phyloP scores from a whole-genome alignment of 495 filamentous ascomycete species.

The Aspergillus ostianus region DNA sequence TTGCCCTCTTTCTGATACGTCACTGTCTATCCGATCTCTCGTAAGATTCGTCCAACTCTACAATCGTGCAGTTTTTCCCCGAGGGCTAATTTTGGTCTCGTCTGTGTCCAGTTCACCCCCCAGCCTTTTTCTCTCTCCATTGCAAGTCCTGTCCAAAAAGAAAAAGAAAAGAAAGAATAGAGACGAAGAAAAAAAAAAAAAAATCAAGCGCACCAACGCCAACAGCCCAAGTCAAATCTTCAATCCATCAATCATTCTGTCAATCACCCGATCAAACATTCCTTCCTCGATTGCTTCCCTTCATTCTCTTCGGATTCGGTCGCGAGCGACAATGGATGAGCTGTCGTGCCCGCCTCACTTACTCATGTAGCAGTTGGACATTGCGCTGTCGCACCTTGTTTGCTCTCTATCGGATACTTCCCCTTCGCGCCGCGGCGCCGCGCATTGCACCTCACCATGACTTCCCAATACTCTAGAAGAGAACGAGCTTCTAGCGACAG shows the following conservation, averaged over 20 bases:
- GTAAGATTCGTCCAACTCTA: background rate
- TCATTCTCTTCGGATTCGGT: slow-evolving; percentile 3
- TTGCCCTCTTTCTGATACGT: no score
- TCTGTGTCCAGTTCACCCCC: background rate
- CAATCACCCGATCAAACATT: background rate
- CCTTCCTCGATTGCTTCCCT: background rate
- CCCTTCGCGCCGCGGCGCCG: slow-evolving; percentile 10
- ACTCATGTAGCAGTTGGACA: slow-evolving; percentile 32
- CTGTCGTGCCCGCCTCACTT: slow-evolving; percentile 29
- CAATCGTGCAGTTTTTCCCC: background rate
- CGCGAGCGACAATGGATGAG: slow-evolving; percentile 39
- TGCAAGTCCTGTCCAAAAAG: background rate
- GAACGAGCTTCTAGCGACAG: slow-evolving; percentile 37
- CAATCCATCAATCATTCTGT: no score
- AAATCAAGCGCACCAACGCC: background rate
- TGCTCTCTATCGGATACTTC: slow-evolving; percentile 17
- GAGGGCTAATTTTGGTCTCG: background rate
- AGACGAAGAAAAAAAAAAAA: background rate
- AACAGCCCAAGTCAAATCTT: no score
- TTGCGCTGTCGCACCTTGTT: slow-evolving; percentile 25
- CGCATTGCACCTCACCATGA: slow-evolving; percentile 17
- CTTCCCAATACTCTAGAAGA: slow-evolving; percentile 22
- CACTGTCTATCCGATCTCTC: background rate
- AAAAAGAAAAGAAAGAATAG: background rate
- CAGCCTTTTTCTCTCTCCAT: background rate